Evolutionary conservation across 257 asterid species (phyloP), one percentile per base, ranked within the genome.

Genomic region (Craterostigma plantagineum): DNA sequence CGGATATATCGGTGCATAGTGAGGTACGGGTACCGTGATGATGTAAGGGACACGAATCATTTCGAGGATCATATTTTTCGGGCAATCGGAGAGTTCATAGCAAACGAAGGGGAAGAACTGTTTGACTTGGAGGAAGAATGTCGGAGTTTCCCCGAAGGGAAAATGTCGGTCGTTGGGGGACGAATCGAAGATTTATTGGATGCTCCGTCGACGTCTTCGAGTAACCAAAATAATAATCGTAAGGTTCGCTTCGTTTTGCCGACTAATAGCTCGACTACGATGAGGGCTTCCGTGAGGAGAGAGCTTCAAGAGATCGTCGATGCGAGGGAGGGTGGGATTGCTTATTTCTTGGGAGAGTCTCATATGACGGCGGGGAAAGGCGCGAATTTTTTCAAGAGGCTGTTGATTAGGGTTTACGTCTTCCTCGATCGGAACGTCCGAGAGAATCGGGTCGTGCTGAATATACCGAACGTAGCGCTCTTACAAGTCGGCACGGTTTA

Each of bases 51-150:
- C 44, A 69, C 83, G 0, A 77, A 78, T 15, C 72, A 70, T 33
- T 81, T 86, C 14, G 96, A 86, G 70, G 92, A 81, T 51, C 84
- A 75, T 4, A 78, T 81, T n/a, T 63, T 86, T 16, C 63, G 87
- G 67, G 81, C 84, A 9, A 75, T 86, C 0, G 96, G 94, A 1
- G 92, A 81, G 15, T 81, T 70, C 50, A 68, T 86, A 8, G 48
- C 68, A 8, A 63, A 69, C 57, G 96, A 75, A 59, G 83, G 75
- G 36, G 50, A n/a, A n/a, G n/a, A n/a, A n/a, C n/a, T n/a, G n/a
- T n/a, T n/a, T n/a, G n/a, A n/a, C n/a, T n/a, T 38, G 7, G 83
- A 75, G 16, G 42, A 34, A 0, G 93, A 74, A 50, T 50, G 81
- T 7, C 11, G 61, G 43, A 37, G 61, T 34, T 69, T 85, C 0